Evolutionary conservation across 176 grass and related monocot species (phyloP).

Genomic region (Oryza australiensis): DNA sequence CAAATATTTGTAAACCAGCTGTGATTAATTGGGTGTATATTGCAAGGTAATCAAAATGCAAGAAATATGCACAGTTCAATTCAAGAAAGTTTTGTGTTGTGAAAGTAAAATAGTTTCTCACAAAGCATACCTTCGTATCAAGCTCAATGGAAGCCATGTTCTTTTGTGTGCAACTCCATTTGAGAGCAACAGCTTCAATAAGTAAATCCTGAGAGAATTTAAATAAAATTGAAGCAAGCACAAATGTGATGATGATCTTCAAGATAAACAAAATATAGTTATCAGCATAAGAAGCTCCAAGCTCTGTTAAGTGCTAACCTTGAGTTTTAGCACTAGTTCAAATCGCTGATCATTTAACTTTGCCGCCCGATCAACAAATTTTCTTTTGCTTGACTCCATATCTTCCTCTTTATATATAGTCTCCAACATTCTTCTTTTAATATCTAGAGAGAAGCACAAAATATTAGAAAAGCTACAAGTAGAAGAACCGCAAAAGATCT

Average conservation of each 20-base stretch:
- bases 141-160: slow-evolving; percentile 67
- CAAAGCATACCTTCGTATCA: slow-evolving; percentile 68
- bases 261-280: not conserved
- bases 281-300: not conserved
- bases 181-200: slow-evolving; percentile 77
- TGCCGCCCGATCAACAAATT: slow-evolving; percentile 56
- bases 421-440: slow-evolving; percentile 51
- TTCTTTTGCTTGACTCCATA: slow-evolving; percentile 66
- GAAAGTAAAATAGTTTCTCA: slow-evolving; percentile 11
- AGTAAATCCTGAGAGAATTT: slow-evolving; percentile 55
- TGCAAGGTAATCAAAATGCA: slow-evolving; percentile 1
- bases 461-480: slow-evolving; percentile 39
- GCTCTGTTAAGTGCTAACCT: slow-evolving; percentile 52
- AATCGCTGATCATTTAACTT: slow-evolving; percentile 71
- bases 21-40: not conserved
- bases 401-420: slow-evolving; percentile 78
- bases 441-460: slow-evolving; percentile 34
- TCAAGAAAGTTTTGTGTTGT: slow-evolving; percentile 19
- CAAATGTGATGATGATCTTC: slow-evolving; percentile 7
- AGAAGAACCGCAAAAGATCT: slow-evolving; percentile 19
- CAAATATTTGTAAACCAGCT: not conserved
- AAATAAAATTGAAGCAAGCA: slow-evolving; percentile 22
- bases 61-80: not conserved
- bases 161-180: slow-evolving; percentile 73
- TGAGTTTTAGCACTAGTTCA: slow-evolving; percentile 58